A percentile compares a stretch with the other conserved stretches of the same genome.
Conservation (phyloP, 2,329 filamentous ascomycete genomes). For the Arthroderma sp. region DNA sequence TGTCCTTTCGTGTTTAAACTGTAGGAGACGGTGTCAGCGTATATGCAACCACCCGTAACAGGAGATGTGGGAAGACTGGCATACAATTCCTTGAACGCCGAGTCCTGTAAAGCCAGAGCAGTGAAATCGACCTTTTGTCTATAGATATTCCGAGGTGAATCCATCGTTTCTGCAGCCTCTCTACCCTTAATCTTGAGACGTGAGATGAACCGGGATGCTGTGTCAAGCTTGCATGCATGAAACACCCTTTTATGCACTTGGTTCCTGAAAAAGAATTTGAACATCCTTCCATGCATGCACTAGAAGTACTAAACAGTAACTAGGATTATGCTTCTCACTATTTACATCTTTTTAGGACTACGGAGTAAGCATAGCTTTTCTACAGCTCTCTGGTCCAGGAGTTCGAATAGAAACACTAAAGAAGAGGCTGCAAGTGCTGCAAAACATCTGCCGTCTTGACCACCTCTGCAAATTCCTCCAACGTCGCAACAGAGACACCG, state of each 20-base stretch:
- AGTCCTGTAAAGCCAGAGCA: conserved; percentile 46
- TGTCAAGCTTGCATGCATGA: neutral
- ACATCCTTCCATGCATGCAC: neutral
- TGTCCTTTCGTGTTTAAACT: conserved; percentile 44
- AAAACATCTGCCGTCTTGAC: conserved; percentile 29
- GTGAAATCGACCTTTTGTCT: conserved; percentile 50
- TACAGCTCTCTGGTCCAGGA: neutral
- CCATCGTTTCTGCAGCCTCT: conserved; percentile 19
- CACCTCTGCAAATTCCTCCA: conserved; percentile 38
- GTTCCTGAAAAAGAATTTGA: neutral
- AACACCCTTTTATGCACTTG: neutral
- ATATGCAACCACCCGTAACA: conserved; percentile 19
- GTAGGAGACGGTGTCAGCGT: neutral
- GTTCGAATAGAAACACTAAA: neutral
- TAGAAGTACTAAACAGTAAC: neutral
- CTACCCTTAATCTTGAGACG: neutral
- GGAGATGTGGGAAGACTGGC: conserved; percentile 10
- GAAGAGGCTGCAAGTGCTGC: conserved; percentile 19
- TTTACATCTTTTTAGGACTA: too few species aligned
- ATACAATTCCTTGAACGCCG: conserved; percentile 48
- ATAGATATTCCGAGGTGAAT: conserved; percentile 38
- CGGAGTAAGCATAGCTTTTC: too few species aligned
- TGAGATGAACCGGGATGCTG: neutral
- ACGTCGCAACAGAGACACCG: conserved; percentile 33
- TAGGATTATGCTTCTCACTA: neutral